phyloP scores from a whole-genome alignment of 805 yeast species.

The Candida loeiensis region DNA sequence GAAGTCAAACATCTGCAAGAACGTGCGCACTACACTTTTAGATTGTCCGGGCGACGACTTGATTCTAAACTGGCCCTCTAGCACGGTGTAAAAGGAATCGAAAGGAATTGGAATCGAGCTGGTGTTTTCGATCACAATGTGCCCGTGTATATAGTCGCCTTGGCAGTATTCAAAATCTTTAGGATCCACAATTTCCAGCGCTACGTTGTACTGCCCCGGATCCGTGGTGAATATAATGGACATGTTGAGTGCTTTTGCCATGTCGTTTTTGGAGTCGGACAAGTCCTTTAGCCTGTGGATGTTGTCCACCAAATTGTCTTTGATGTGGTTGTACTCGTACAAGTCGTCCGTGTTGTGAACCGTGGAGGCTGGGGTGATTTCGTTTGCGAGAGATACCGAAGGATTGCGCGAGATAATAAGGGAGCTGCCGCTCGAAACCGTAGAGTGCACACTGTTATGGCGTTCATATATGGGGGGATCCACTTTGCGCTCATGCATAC shows the following conservation, averaged over 20 bases:
- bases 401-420: constrained; percentile 2
- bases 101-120: constrained; percentile 29
- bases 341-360: background rate
- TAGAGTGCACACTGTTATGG: constrained; percentile 1
- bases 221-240: constrained; percentile 32
- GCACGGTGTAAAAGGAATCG: constrained; percentile 37
- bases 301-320: constrained; percentile 37
- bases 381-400: background rate
- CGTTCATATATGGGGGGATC: constrained; percentile 22
- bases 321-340: constrained; percentile 13
- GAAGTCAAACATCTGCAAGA: constrained; percentile 40
- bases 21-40: constrained; percentile 20
- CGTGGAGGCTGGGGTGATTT: background rate
- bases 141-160: constrained; percentile 38
- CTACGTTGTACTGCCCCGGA: constrained; percentile 30
- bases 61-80: constrained; percentile 29
- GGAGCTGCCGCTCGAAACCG: constrained; percentile 1
- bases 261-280: constrained; percentile 26
- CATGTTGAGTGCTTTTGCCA: constrained; percentile 25
- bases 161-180: constrained; percentile 30
- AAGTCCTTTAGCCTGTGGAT: constrained; percentile 31
- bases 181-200: constrained; percentile 30
- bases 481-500: constrained; percentile 1
- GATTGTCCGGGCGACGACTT: constrained; percentile 9
- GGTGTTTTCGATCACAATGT: constrained; percentile 28